Percentiles rank a stretch among this genome's conserved stretches.
phyloP scores from a whole-genome alignment of 2,329 filamentous ascomycete species.

The Venturia oleaginea region DNA sequence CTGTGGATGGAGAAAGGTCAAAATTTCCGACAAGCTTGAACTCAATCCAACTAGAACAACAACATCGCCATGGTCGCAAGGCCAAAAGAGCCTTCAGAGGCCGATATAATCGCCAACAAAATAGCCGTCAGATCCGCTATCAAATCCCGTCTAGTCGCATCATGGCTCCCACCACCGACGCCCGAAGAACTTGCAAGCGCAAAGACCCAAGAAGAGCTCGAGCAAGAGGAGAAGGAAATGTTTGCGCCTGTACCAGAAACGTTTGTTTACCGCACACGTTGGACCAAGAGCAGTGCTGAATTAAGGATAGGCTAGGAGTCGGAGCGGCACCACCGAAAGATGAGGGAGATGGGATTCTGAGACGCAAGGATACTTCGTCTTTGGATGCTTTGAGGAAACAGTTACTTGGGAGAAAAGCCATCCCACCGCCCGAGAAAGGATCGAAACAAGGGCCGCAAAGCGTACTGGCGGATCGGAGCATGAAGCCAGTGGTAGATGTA shows the following conservation, averaged over 20 bases:
- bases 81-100: slow-evolving; percentile 27
- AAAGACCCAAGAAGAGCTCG: slow-evolving; percentile 36
- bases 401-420: slow-evolving; percentile 29
- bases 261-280: slow-evolving; percentile 28
- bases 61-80: slow-evolving; percentile 6
- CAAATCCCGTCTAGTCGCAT: slow-evolving; percentile 45
- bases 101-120: slow-evolving; percentile 47
- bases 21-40: background rate
- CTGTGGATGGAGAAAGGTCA: background rate
- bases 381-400: slow-evolving; percentile 33
- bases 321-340: slow-evolving; percentile 25
- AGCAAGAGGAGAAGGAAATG: slow-evolving; percentile 45
- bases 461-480: slow-evolving; percentile 20
- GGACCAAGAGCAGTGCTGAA: slow-evolving; percentile 2
- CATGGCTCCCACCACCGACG: slow-evolving; percentile 45
- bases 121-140: slow-evolving; percentile 45
- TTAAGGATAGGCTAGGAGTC: slow-evolving; percentile 27
- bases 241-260: slow-evolving; percentile 45
- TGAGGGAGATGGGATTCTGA: slow-evolving; percentile 17
- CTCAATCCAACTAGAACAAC: background rate
- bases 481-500: slow-evolving; percentile 15
- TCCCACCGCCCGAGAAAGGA: background rate
- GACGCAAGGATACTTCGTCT: slow-evolving; percentile 8
- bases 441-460: background rate
- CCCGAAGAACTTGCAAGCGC: slow-evolving; percentile 28